Evolutionary conservation across 2,329 filamentous ascomycete genomes (phyloP), one percentile per base, ranked within the genome.

Genomic region (Colletotrichum musicola): DNA sequence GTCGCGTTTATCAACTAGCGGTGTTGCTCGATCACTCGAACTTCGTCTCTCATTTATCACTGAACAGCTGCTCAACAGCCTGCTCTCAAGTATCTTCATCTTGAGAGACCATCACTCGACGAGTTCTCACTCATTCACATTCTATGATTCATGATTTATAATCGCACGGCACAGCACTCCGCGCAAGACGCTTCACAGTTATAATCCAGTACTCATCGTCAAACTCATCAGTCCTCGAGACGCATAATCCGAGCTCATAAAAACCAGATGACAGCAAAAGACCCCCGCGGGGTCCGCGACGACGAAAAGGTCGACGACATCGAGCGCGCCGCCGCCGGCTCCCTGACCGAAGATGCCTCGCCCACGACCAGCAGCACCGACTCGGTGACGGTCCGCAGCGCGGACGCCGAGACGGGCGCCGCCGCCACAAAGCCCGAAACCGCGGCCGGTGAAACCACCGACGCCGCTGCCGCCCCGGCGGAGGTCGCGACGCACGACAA

Each of bases 231-330:
- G 40, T 13, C 7, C 20, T 49, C 46, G 46, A n/a, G 20, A 20
- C 10, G 4, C 18, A 14, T 49, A 12, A 49, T 10, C 46, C 46
- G 12, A 20, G 7, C 13, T 14, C 53, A 14, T 10, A 1, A 10
- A 2, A 12, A 35, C 14, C 56, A 65, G 62, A 69, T 69, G 66
- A 47, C 50, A 38, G 66, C 35, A 40, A 57, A 54, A 12, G 25
- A 54, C 14, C 16, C 22, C 6, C 46, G 12, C 27, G 49, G 25
- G n/a, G 42, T 66, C 47, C 62, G 51, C 62, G 66, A 69, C 62
- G 66, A 67, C 63, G 66, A 67, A 16, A 69, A 69, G 35, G 20
- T 62, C 63, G 63, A 62, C 49, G 66, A 69, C 18, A 27, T 62
- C 14, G 67, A 67, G 18, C 67, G 63, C 44, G 51, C 46, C 47